Conservation (phyloP, 306 rosid species). For the Vigna unguiculata region DNA sequence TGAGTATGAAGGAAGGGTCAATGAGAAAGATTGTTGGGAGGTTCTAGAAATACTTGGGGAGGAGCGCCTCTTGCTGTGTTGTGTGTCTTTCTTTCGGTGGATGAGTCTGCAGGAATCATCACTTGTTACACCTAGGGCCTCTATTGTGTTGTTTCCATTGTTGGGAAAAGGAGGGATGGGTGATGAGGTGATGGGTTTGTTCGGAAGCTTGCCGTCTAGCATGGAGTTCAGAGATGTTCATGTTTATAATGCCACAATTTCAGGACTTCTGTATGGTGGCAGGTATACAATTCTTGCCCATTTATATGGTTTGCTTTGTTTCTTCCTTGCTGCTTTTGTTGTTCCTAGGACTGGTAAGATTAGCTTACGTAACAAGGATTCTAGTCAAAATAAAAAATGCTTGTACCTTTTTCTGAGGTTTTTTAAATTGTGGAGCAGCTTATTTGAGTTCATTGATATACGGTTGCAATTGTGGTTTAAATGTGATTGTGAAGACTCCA, state of each 20-base stretch:
- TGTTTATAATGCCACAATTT: constrained; percentile 80
- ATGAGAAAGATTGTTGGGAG: constrained; percentile 61
- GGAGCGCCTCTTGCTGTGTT: constrained; percentile 57
- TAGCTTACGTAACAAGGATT: neutral
- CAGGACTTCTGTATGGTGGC: constrained; percentile 65
- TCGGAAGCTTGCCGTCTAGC: constrained; percentile 61
- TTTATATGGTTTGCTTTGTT: constrained; percentile 34
- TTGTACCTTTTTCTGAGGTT: neutral
- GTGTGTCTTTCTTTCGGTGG: constrained; percentile 91
- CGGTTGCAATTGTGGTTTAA: neutral
- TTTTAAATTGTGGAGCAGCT: neutral
- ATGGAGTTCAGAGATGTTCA: constrained; percentile 72
- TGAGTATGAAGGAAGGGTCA: constrained; percentile 62
- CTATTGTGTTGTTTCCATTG: constrained; percentile 72
- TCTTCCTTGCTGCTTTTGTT: constrained; percentile 20
- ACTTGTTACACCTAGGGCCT: constrained; percentile 67
- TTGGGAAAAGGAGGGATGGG: constrained; percentile 85
- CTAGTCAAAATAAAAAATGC: neutral
- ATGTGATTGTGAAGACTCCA: neutral
- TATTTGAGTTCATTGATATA: neutral
- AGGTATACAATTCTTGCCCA: constrained; percentile 56
- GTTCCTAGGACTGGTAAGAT: constrained; percentile 9
- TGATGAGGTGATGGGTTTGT: constrained; percentile 67
- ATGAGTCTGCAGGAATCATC: constrained; percentile 80
- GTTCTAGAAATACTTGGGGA: constrained; percentile 65